Evolutionary conservation across 805 yeast species (phyloP), one percentile per base, ranked within the genome.

Genomic region (Pichia kluyveri): DNA sequence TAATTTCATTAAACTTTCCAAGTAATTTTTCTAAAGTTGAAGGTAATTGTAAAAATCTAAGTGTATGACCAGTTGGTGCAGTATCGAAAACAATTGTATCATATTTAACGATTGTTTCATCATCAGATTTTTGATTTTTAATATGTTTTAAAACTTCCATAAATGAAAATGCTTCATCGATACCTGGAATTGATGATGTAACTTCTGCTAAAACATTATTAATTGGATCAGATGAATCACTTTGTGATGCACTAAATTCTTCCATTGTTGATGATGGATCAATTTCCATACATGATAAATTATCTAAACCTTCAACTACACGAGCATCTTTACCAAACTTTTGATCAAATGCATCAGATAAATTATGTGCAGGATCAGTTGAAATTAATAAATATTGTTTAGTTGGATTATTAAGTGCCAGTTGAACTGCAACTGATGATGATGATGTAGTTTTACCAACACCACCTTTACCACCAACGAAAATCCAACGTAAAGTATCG

Each of bases 401-500:
- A 17, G 66, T 55, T 36, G 95, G 95, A 62, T 95, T 83, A 49
- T 76, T 72, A 52, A 85, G 68, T 17, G 99, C 97, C 65, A 93
- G 77, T 69, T 93, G 98, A 53, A 90, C 83, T 23, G 99, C 95
- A 56, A 93, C 76, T 26, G 97, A 89, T 42, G 96, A 90, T 1
- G 98, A 91, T 4, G 97, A 86, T 27, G 99, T 93, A 54, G 99
- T 93, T 66, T 93, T 93, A 60, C 99, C 99, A 30, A 93, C 99
- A 69, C 99, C 99, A 66, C 99, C 99, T 72, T 93, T 93, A 57
- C 99, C 99, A 56, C 99, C 99, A 41, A 91, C 98, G 61, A 93
- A 93, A 54, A 93, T 83, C 99, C 99, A 93, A 62, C 86, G 86
- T 61, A 93, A 77, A 12, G 84, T 67, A 28, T 83, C 86, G 52